Evolutionary conservation across 1,284 basidiomycete genomes (phyloP), one percentile per base, ranked within the genome.

Genomic region (Clitocybe nebularis): DNA sequence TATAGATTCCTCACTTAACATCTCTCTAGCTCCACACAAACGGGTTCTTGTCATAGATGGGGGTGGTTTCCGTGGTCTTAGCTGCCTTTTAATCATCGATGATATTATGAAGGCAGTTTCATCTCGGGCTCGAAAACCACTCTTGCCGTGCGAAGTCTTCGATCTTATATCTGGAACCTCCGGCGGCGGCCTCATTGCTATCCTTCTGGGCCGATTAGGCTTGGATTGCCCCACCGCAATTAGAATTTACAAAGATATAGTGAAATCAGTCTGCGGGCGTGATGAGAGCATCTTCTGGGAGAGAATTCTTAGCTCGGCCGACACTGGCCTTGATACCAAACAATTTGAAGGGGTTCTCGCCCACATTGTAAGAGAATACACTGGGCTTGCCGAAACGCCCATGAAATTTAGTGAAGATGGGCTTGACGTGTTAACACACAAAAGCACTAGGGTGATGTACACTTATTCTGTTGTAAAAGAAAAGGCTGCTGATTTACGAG

Each of bases 121-220:
- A 3, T 11, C n/a, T 3, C n/a, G 19, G n/a, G n/a, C 33, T 6
- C n/a, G 19, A 4, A 17, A 35, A 17, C n/a, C n/a, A 17, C 11
- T 21, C 17, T 13, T 35, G n/a, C 37, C 37, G 16, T 39, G 24
- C 21, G 24, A 39, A 21, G 37, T 29, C 7, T 39, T 39, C 20
- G 37, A 39, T 21, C 10, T 39, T 7, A 29, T 39, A 19, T 39
- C 16, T 39, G 37, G 37, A 20, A 39, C 37, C 13, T 39, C 37
- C 19, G 29, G 25, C 14, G 37, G 37, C 10, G 37, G 37, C 24
- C 17, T 39, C 20, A 39, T 39, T 19, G 37, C 37, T 13, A n/a
- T 39, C 14, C 37, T 39, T 19, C 37, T 39, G 21, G 39, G 39
- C 10, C 10, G 39, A 16, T 19, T 41, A 10, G 39, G 39, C 7